Conservation (phyloP, 2,329 filamentous ascomycete species). For the Colletotrichum sidae region DNA sequence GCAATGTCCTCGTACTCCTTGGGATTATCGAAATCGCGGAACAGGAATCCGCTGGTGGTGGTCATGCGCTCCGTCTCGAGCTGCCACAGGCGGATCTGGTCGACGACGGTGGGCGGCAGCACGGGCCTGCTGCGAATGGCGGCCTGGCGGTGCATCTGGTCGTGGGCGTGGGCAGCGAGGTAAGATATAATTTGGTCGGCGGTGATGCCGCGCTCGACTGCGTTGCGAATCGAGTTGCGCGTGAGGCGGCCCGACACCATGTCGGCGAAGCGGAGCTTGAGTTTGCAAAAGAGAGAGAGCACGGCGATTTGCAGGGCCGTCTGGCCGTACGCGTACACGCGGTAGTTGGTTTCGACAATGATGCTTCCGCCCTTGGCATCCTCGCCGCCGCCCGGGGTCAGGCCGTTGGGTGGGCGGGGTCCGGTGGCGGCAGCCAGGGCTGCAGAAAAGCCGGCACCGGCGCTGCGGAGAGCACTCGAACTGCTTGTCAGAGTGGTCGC, state of each 20-base stretch:
- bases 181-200: conserved; percentile 96
- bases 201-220: conserved; percentile 91
- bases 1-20: conserved; percentile 78
- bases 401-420: conserved; percentile 45
- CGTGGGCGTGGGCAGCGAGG: conserved; percentile 91
- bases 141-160: conserved; percentile 84
- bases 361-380: conserved; percentile 79
- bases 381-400: conserved; percentile 49
- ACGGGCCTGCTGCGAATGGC: conserved; percentile 72
- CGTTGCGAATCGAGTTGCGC: conserved; percentile 86
- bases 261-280: conserved; percentile 92
- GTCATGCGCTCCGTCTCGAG: conserved; percentile 96
- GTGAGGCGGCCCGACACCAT: conserved; percentile 93
- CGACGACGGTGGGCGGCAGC: conserved; percentile 93
- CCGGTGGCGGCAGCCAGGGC: conserved; percentile 63
- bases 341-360: conserved; percentile 98
- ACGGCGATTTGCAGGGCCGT: conserved; percentile 96
- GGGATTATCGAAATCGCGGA: conserved; percentile 84
- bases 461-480: conserved; percentile 75
- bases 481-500: conserved; percentile 90
- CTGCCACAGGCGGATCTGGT: conserved; percentile 98
- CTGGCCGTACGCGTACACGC: conserved; percentile 95
- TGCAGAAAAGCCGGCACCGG: conserved; percentile 75
- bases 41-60: conserved; percentile 84
- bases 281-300: conserved; percentile 86